phyloP scores from a whole-genome alignment of 495 filamentous ascomycete species.

The Aspergillus nidulans region DNA sequence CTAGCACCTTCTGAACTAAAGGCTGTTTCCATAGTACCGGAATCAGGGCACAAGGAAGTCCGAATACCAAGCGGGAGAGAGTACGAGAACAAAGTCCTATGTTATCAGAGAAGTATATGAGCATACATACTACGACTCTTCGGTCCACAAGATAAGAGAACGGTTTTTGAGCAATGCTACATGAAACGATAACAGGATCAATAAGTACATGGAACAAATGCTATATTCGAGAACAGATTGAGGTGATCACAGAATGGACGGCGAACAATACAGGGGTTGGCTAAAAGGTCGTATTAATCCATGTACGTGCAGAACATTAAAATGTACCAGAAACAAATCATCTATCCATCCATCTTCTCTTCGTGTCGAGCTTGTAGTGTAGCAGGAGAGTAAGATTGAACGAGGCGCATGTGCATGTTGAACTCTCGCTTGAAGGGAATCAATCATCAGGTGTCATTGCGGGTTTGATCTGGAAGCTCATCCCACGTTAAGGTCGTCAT shows the following conservation, averaged over 20 bases:
- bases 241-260: constrained; percentile 7
- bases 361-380: neutral
- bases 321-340: constrained; percentile 25
- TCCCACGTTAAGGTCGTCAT: constrained; percentile 11
- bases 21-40: too few species aligned
- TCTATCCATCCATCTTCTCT: constrained; percentile 17
- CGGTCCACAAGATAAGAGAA: neutral
- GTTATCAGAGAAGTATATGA: neutral
- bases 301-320: constrained; percentile 19
- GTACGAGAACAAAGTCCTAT: too few species aligned
- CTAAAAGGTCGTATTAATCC: constrained; percentile 7
- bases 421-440: neutral
- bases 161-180: constrained; percentile 1
- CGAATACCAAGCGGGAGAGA: too few species aligned
- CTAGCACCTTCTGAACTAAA: too few species aligned
- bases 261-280: constrained; percentile 1
- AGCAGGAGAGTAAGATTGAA: constrained; percentile 2
- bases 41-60: too few species aligned
- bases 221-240: constrained; percentile 12
- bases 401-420: neutral
- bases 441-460: constrained; percentile 11
- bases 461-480: neutral
- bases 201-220: constrained; percentile 27
- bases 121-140: neutral
- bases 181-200: constrained; percentile 3